Conservation (phyloP, 257 asterid genomes). For the Osmanthus fragrans region DNA sequence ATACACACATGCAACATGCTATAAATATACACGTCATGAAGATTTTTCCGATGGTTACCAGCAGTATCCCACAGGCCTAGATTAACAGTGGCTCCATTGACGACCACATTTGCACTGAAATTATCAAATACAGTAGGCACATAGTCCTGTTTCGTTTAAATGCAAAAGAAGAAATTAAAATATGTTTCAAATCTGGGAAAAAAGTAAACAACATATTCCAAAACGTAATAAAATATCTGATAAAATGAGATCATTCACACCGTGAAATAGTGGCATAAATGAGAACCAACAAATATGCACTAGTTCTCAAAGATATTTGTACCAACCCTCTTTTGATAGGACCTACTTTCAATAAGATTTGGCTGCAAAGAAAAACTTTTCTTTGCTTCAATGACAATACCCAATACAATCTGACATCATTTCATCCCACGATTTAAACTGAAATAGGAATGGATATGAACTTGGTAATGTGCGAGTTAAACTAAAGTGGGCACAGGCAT, state of each 20-base stretch:
- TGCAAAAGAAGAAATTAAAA: constrained; percentile 5
- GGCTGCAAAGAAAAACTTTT: neutral
- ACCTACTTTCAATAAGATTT: neutral
- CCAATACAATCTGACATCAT: neutral
- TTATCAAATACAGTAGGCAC: constrained; percentile 62
- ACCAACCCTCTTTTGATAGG: neutral
- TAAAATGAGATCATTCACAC: constrained; percentile 2
- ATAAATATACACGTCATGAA: neutral
- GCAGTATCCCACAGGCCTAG: constrained; percentile 67
- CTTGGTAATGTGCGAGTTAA: neutral
- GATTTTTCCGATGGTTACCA: constrained; percentile 30
- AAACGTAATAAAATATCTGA: constrained; percentile 4
- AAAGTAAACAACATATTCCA: neutral
- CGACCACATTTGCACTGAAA: constrained; percentile 63
- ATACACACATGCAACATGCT: neutral
- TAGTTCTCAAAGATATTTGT: constrained; percentile 5
- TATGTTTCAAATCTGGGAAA: constrained; percentile 9
- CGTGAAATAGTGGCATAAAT: constrained; percentile 7
- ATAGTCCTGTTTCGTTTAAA: constrained; percentile 58
- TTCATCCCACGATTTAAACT: neutral
- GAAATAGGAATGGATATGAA: neutral
- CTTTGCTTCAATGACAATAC: neutral
- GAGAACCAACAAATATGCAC: constrained; percentile 6
- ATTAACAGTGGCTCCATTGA: constrained; percentile 53
- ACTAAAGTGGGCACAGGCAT: constrained; percentile 5